A percentile compares a stretch with the other conserved stretches of the same genome.
These are phyloP conservation scores for Debaryomyces coudertii DNA, from an alignment of 1,139 yeast species.

Conservation along the genomic window DNA sequence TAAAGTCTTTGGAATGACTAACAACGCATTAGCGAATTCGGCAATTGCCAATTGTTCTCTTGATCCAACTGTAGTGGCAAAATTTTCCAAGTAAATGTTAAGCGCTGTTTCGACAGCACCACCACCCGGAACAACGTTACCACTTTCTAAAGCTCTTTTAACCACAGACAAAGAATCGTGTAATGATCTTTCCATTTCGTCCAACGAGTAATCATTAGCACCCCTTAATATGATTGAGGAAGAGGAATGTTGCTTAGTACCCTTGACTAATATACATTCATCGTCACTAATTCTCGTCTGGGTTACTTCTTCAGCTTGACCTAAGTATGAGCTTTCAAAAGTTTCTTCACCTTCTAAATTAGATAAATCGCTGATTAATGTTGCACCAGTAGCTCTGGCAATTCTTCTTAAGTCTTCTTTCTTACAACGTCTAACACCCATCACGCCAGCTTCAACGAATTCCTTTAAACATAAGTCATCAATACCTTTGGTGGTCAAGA, in stretches of 20 bases:
- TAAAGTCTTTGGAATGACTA: constrained; percentile 93
- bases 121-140: constrained; percentile 96
- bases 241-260: constrained; percentile 91
- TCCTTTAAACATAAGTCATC: constrained; percentile 95
- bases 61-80: constrained; percentile 97
- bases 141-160: constrained; percentile 94
- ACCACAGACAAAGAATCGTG: constrained; percentile 95
- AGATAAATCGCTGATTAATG: constrained; percentile 82
- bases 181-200: constrained; percentile 97
- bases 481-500: constrained; percentile 95
- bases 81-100: constrained; percentile 91
- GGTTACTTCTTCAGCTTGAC: constrained; percentile 87
- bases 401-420: constrained; percentile 96
- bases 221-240: constrained; percentile 94
- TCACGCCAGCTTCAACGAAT: constrained; percentile 92
- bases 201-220: constrained; percentile 92
- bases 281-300: constrained; percentile 95
- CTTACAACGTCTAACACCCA: constrained; percentile 98
- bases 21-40: constrained; percentile 89
- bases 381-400: constrained; percentile 98
- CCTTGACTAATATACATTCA: constrained; percentile 93
- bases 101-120: constrained; percentile 98
- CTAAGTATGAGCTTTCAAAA: constrained; percentile 84
- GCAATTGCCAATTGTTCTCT: constrained; percentile 98
- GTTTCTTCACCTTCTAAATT: constrained; percentile 98